Base-by-base conservation (phyloP, 2,329 filamentous ascomycete species). In the Tolypocladium tropicale region DNA sequence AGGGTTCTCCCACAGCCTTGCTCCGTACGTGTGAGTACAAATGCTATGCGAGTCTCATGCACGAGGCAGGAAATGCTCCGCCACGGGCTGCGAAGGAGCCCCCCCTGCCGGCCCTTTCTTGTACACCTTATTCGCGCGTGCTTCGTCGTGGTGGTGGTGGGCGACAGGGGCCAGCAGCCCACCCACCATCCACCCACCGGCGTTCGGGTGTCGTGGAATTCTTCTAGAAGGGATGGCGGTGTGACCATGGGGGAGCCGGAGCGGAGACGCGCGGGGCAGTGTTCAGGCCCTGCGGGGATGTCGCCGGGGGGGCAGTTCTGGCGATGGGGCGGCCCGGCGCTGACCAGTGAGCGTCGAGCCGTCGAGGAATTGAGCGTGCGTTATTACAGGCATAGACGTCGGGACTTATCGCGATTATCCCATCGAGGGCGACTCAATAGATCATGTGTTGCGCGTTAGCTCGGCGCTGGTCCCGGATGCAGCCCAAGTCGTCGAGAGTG, bases 171-270 rank as follows among this genome's bases (percentile, higher is more conserved):
- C 32, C 14, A 2, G 21, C n/a, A n/a, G n/a, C n/a, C n/a, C n/a
- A n/a, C n/a, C n/a, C n/a, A n/a, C n/a, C n/a, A n/a, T n/a, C n/a
- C n/a, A n/a, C n/a, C n/a, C n/a, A 5, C 25, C 14, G 32, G 9
- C 32, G 50, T 34, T 49, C 32, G 64, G 64, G 59, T 65, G 61
- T 61, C 62, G 62, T 62, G 64, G 65, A 68, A 68, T 64, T 64
- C 63, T 68, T 68, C 67, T 65, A 63, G 67, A 68, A 68, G 65
- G 59, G 59, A 58, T 58, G 59, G 55, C 49, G 49, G 54, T 57
- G 56, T 60, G 56, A 49, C 46, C 4, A 21, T 49, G 28, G 46
- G 46, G 46, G 32, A 49, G 7, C 3, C 12, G 16, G 28, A 21
- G 46, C 46, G 28, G 18, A 33, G 46, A 49, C 18, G 46, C 28